Evolutionary conservation across 1,284 basidiomycete species (phyloP).

Genomic region (Tetrapyrgos nigripes): DNA sequence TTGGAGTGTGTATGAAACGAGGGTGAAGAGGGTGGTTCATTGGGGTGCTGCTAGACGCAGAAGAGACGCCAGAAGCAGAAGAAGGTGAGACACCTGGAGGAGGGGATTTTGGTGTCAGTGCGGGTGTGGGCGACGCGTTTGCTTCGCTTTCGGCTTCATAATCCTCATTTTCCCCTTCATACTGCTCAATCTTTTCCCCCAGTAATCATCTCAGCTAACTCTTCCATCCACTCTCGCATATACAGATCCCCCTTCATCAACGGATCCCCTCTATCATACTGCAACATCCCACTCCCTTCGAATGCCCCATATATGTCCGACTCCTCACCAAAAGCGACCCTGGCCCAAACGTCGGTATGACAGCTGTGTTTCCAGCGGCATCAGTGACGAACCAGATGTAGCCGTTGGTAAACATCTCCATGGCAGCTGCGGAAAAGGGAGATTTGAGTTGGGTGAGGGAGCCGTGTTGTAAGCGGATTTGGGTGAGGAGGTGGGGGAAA

Average conservation of each 20-base stretch:
- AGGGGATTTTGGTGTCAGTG: conserved; percentile 29
- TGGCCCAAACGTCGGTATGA: conserved; percentile 87
- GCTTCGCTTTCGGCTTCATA: conserved; percentile 17
- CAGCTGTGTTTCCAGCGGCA: conserved; percentile 64
- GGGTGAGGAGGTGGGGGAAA: conserved; percentile 45
- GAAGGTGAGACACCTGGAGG: conserved; percentile 27
- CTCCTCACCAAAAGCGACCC: conserved; percentile 88
- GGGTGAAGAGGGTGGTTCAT: conserved; percentile 42
- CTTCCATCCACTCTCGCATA: conserved; percentile 11
- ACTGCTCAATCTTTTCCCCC: too few relatives aligned
- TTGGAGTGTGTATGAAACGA: conserved; percentile 34
- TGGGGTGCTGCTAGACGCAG: too few relatives aligned
- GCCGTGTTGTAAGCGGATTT: conserved; percentile 64
- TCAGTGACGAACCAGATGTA: conserved; percentile 91
- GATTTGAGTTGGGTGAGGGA: conserved; percentile 77
- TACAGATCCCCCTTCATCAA: conserved; percentile 11
- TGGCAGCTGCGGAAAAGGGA: conserved; percentile 76
- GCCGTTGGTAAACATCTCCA: conserved; percentile 83
- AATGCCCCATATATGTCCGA: conserved; percentile 46
- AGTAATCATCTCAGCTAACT: neutral
- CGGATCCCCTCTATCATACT: conserved; percentile 5
- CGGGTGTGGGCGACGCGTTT: conserved; percentile 11
- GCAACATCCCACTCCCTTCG: conserved; percentile 15
- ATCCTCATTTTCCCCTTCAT: neutral
- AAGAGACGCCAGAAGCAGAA: conserved; percentile 28